Base-by-base conservation (phyloP, 1,284 basidiomycete species). In the Cronartium quercuum region DNA sequence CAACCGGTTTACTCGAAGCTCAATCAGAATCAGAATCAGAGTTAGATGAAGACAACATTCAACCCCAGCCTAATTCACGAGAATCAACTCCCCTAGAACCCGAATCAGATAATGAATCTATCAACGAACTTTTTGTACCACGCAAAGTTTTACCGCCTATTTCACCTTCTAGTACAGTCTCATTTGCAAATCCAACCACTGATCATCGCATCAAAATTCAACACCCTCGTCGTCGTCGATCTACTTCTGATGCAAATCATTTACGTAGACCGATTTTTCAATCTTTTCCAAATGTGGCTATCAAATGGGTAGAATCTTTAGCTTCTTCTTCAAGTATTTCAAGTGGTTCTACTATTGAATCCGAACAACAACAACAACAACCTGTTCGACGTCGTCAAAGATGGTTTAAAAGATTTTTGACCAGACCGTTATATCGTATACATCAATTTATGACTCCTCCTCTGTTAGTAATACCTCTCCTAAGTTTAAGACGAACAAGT, bases 381-480 rank as follows among this genome's bases (percentile, higher is more conserved):
- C 40, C n/a, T 63, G n/a, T n/a, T n/a, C n/a, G n/a, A n/a, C n/a
- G n/a, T n/a, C n/a, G n/a, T n/a, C 34, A 64, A n/a, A 58, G 64
- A 51, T 15, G 34, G 10, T 24, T 64, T 38, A 76, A 77, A 68
- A 51, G 42, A 21, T 61, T 74, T 55, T 55, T 79, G 6, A 41
- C 75, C 37, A 68, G 55, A 70, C 79, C 79, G 18, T 9, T 77
- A 37, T 74, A 68, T 51, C 70, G 47, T 12, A 62, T 81, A 34
- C 69, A 74, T 38, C 77, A 71, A 9, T 80, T 81, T 65, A 79
- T 80, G 78, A 79, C 78, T 40, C 71, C 77, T 18, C 73, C 76
- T 44, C 61, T 77, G 66, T 77, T 37, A 55, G 71, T 65, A 9
- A 34, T 15, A 29, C 24, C 34, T 18, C 35, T 66, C 60, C 38